Conservation (phyloP, 2,329 filamentous ascomycete species). For the Diplodia mutila region DNA sequence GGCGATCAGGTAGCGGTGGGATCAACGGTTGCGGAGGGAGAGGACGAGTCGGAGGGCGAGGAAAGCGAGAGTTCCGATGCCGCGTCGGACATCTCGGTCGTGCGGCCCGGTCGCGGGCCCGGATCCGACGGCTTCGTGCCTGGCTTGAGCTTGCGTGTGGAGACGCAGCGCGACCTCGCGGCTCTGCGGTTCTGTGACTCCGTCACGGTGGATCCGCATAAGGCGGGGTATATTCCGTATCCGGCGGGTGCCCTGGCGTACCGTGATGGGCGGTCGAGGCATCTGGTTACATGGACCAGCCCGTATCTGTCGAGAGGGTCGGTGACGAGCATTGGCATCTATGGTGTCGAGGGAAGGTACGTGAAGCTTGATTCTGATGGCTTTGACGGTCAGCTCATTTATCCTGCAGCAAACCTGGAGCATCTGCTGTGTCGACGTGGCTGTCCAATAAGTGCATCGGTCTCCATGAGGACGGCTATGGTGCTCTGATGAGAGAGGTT, state of each 20-base stretch:
- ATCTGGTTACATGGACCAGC: slow-evolving; percentile 51
- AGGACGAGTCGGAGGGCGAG: too few relatives aligned
- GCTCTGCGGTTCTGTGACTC: slow-evolving; percentile 48
- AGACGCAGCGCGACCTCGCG: slow-evolving; percentile 47
- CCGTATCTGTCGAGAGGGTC: slow-evolving; percentile 48
- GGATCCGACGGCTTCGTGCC: slow-evolving; percentile 37
- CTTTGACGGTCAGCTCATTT: neutral
- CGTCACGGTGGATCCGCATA: slow-evolving; percentile 55
- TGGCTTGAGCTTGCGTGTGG: slow-evolving; percentile 39
- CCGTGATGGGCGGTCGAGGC: slow-evolving; percentile 49
- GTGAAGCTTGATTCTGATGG: neutral
- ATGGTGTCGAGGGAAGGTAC: slow-evolving; percentile 52
- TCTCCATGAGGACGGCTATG: slow-evolving; percentile 47
- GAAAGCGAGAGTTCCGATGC: too few relatives aligned
- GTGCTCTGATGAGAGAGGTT: slow-evolving; percentile 49
- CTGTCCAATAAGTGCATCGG: slow-evolving; percentile 52
- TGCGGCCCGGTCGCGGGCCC: too few relatives aligned
- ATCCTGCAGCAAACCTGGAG: slow-evolving; percentile 50
- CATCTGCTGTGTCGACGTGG: slow-evolving; percentile 51
- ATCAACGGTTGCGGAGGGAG: too few relatives aligned
- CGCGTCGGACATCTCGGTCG: too few relatives aligned
- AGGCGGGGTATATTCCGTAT: slow-evolving; percentile 54
- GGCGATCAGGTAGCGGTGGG: too few relatives aligned
- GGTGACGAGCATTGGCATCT: slow-evolving; percentile 47
- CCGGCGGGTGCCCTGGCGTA: slow-evolving; percentile 52